Conservation (phyloP, 768 basidiomycete species). For the Rhizopogon vinicolor region DNA sequence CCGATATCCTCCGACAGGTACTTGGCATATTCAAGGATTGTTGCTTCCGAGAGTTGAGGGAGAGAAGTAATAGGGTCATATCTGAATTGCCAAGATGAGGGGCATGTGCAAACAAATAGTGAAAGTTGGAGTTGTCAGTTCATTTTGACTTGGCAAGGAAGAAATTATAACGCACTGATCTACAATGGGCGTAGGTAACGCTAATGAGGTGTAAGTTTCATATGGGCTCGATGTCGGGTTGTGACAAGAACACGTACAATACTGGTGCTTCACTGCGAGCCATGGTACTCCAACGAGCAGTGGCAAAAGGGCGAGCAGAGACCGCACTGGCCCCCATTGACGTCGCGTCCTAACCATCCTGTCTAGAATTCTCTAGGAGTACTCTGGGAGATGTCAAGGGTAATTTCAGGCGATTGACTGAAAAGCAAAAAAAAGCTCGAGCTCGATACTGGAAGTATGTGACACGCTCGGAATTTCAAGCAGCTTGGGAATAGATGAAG, state of each 20-base stretch:
- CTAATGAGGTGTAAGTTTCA: conserved; percentile 25
- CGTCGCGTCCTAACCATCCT: conserved; percentile 1
- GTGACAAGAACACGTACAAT: conserved; percentile 30
- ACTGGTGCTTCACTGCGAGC: conserved; percentile 44
- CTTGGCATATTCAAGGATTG: conserved; percentile 58
- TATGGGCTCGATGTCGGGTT: not conserved
- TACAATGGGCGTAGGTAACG: conserved; percentile 51
- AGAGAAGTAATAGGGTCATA: conserved; percentile 49
- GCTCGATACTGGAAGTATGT: not conserved
- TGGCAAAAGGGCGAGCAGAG: conserved; percentile 50
- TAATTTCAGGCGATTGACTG: not conserved
- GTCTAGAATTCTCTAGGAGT: no score
- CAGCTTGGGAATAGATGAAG: no score
- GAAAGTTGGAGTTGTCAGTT: not conserved
- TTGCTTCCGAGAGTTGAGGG: conserved; percentile 69
- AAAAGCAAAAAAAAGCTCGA: not conserved
- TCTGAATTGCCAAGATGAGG: conserved; percentile 10
- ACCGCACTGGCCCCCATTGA: conserved; percentile 57
- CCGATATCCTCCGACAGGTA: conserved; percentile 84
- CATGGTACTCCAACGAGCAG: conserved; percentile 47
- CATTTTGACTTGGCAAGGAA: not conserved
- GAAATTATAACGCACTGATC: conserved; percentile 38
- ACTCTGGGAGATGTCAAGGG: not conserved
- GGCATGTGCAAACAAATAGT: conserved; percentile 1
- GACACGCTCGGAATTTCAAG: no score